Percentiles rank a stretch among this genome's conserved stretches.
Conservation (phyloP, 2,329 filamentous ascomycete species). For the Thielaviopsis ethacetica region DNA sequence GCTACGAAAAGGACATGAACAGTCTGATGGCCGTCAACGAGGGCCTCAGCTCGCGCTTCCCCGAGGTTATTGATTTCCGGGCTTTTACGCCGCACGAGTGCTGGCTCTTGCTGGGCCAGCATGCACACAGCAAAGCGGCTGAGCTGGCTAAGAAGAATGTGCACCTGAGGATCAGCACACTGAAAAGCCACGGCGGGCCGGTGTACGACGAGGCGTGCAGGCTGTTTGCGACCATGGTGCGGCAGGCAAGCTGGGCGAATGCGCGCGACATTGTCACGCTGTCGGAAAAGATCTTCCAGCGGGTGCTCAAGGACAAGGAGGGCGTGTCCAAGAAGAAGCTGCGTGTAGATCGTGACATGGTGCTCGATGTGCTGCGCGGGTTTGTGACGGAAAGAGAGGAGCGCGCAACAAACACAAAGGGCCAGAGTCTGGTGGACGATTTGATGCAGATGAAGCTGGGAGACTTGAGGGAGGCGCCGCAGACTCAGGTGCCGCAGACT, state of each 20-base stretch:
- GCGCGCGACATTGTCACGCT: constrained; percentile 44
- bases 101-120: constrained; percentile 19
- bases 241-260: constrained; percentile 40
- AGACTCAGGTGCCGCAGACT: too few relatives aligned
- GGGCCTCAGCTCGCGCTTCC: constrained; percentile 48
- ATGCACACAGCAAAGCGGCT: constrained; percentile 19
- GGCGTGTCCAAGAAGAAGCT: constrained; percentile 18
- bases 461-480: too few relatives aligned
- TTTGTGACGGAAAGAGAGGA: constrained; percentile 15
- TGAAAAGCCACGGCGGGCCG: constrained; percentile 13
- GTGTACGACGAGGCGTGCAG: constrained; percentile 13
- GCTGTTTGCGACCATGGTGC: constrained; percentile 24
- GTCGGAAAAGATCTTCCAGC: constrained; percentile 31
- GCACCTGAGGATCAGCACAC: constrained; percentile 16
- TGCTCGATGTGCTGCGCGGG: constrained; percentile 13
- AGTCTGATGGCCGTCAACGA: constrained; percentile 42
- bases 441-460: constrained; percentile 1
- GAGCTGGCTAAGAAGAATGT: neutral
- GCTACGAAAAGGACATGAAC: constrained; percentile 52
- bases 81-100: constrained; percentile 27
- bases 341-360: constrained; percentile 14
- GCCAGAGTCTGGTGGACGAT: neutral
- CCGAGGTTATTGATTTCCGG: constrained; percentile 41
- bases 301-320: constrained; percentile 21
- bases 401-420: neutral